Percentiles rank a stretch among this genome's conserved stretches.
These are phyloP conservation scores for Aureococcus anophagefferens DNA, from an alignment of 108 stramenopile genomes.

Conservation along the genomic window DNA sequence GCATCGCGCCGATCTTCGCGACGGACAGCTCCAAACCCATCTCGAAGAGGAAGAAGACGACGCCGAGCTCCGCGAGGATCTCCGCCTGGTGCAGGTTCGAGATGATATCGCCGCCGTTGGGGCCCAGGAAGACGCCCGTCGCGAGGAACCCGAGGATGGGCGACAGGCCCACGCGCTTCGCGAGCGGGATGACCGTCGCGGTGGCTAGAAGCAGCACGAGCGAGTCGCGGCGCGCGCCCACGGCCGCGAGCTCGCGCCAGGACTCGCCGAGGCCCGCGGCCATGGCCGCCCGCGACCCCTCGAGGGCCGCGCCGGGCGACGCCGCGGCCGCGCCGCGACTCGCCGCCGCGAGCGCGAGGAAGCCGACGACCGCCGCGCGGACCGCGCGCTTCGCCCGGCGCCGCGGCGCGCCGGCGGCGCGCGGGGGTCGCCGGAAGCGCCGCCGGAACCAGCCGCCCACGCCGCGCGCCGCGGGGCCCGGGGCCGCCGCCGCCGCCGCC, in stretches of 20 bases:
- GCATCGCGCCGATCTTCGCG: constrained; percentile 68
- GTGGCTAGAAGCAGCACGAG: constrained; percentile 1
- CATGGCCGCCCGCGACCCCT: too few relatives aligned
- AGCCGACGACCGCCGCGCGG: too few relatives aligned
- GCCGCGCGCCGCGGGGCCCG: too few relatives aligned
- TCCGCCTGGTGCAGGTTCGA: constrained; percentile 61
- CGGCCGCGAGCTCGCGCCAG: background rate
- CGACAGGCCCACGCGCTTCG: constrained; percentile 23
- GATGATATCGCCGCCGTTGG: constrained; percentile 63
- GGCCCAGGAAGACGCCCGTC: constrained; percentile 68
- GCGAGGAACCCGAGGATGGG: constrained; percentile 74
- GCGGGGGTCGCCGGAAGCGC: too few relatives aligned
- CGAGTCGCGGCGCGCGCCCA: background rate
- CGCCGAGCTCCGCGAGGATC: constrained; percentile 80
- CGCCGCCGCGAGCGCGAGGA: too few relatives aligned
- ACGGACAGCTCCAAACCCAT: constrained; percentile 87
- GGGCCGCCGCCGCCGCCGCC: too few relatives aligned
- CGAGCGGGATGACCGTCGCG: constrained; percentile 4
- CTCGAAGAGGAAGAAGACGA: constrained; percentile 90
- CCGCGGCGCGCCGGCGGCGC: too few relatives aligned
- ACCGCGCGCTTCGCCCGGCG: too few relatives aligned
- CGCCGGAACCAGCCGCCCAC: too few relatives aligned
- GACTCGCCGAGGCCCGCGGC: too few relatives aligned
- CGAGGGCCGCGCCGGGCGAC: too few relatives aligned
- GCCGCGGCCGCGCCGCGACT: too few relatives aligned